Percentiles rank a stretch among this genome's conserved stretches.
Conservation (phyloP, 176 grass and related monocot genomes). For the Musa itinerans region DNA sequence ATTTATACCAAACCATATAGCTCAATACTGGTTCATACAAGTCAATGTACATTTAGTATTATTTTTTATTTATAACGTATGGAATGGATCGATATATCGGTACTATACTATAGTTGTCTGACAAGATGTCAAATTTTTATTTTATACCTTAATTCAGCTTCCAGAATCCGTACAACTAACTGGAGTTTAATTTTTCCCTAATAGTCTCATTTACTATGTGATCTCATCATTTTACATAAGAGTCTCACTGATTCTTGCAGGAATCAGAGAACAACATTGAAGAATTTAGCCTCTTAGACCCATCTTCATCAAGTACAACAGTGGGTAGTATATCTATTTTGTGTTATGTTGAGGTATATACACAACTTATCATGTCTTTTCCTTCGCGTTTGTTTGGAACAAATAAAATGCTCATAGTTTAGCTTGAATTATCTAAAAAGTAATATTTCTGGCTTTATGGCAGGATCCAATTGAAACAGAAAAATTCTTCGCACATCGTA, state of each 20-base stretch:
- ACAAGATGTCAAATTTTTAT: background rate
- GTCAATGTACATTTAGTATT: too few species aligned
- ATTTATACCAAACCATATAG: too few species aligned
- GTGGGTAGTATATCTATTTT: slow-evolving; percentile 66
- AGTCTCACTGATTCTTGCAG: slow-evolving; percentile 24
- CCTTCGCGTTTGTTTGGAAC: background rate
- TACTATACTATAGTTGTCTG: too few species aligned
- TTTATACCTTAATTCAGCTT: background rate
- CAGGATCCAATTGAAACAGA: slow-evolving; percentile 92
- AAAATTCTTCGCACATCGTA: slow-evolving; percentile 69
- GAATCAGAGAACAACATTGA: slow-evolving; percentile 65
- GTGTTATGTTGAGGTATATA: slow-evolving; percentile 49
- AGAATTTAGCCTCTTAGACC: slow-evolving; percentile 58
- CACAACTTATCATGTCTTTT: background rate
- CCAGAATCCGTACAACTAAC: background rate
- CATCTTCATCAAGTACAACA: slow-evolving; percentile 49
- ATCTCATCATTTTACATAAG: background rate
- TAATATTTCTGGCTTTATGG: slow-evolving; percentile 16
- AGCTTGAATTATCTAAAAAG: background rate
- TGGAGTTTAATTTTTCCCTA: background rate
- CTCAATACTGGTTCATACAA: too few species aligned
- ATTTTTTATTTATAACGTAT: too few species aligned
- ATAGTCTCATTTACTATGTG: background rate
- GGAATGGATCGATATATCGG: too few species aligned
- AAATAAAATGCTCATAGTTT: background rate